These are phyloP conservation scores for Elsinoe necatrix DNA, from an alignment of 2,329 filamentous ascomycete genomes.

Conservation along the genomic window DNA sequence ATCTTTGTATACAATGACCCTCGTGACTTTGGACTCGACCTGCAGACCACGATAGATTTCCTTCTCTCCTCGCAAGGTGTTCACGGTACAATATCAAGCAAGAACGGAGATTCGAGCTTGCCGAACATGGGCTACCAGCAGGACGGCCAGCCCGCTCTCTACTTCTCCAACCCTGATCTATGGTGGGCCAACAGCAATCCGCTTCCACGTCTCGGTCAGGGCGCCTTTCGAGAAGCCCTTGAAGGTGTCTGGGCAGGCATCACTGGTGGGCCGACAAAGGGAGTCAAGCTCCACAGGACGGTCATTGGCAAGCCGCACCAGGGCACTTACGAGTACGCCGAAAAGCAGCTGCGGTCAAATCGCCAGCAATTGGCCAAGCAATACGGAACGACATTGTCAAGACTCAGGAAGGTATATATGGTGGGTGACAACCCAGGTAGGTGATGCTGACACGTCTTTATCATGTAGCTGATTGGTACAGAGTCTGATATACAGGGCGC, in stretches of 20 bases:
- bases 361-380: constrained; percentile 41
- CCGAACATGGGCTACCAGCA: constrained; percentile 72
- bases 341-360: constrained; percentile 59
- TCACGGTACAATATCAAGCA: constrained; percentile 67
- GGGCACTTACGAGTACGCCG: constrained; percentile 75
- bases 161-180: constrained; percentile 85
- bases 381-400: constrained; percentile 25
- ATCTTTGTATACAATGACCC: constrained; percentile 94
- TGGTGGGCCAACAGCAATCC: constrained; percentile 82
- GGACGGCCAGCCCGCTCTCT: constrained; percentile 70
- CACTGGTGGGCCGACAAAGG: constrained; percentile 46
- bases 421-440: constrained; percentile 55
- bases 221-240: constrained; percentile 76
- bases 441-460: neutral
- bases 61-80: constrained; percentile 70
- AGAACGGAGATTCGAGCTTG: constrained; percentile 57
- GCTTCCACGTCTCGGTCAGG: constrained; percentile 80
- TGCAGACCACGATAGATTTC: constrained; percentile 74
- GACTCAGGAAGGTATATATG: constrained; percentile 80
- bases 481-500: constrained; percentile 86
- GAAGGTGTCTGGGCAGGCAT: constrained; percentile 69
- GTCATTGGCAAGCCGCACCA: constrained; percentile 76
- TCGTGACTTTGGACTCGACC: constrained; percentile 88
- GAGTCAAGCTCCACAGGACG: constrained; percentile 49
- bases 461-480: constrained; percentile 27